Evolutionary conservation across 148 eudicot species (phyloP).

Genomic region (Arctostaphylos glauca): DNA sequence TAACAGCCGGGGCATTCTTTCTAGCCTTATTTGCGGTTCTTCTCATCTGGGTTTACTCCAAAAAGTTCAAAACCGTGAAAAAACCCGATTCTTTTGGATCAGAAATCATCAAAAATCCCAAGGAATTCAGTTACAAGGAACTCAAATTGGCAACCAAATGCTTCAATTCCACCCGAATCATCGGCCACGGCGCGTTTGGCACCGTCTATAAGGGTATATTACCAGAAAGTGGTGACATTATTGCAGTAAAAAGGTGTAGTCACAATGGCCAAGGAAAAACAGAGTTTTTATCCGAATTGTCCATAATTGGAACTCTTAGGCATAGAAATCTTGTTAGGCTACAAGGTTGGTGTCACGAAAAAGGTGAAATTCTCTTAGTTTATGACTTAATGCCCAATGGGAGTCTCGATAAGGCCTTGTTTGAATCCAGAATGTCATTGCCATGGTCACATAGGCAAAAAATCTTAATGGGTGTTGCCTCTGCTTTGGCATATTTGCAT

Average conservation of each 20-base stretch:
- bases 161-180: conserved; percentile 53
- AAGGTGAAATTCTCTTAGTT: conserved; percentile 69
- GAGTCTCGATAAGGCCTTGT: conserved; percentile 73
- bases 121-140: conserved; percentile 80
- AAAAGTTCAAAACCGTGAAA: conserved; percentile 36
- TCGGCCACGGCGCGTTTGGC: conserved; percentile 87
- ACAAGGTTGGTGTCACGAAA: conserved; percentile 93
- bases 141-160: conserved; percentile 63
- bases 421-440: conserved; percentile 56
- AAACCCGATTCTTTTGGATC: conserved; percentile 37
- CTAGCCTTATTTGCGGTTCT: conserved; percentile 51
- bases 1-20: conserved; percentile 71
- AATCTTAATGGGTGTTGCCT: conserved; percentile 63
- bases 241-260: conserved; percentile 80
- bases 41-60: conserved; percentile 62
- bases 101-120: conserved; percentile 67
- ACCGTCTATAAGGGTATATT: conserved; percentile 72
- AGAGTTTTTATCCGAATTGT: conserved; percentile 79
- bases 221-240: conserved; percentile 49
- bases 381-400: conserved; percentile 89
- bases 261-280: conserved; percentile 69
- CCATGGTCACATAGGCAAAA: conserved; percentile 60
- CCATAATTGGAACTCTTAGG: conserved; percentile 78
- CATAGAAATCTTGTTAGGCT: conserved; percentile 82
- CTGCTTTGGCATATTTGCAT: conserved; percentile 73